Evolutionary conservation across 192 early-diverging fungal genomes (phyloP), one percentile per base, ranked within the genome.

Genomic region (Coemansia nantahalensis): DNA sequence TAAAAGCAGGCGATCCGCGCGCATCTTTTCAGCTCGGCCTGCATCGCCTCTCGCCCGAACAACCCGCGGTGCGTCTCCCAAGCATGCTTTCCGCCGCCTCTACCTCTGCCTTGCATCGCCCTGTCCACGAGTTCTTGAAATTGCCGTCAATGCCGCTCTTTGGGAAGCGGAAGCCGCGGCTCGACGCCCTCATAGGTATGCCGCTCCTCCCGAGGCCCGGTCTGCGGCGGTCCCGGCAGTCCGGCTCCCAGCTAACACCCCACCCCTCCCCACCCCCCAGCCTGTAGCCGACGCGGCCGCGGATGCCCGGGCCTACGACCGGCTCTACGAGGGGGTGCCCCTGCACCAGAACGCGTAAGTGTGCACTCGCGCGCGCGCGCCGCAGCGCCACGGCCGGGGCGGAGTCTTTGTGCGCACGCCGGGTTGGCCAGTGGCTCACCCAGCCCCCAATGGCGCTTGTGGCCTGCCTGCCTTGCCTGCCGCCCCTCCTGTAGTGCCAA

Each of bases 141-240:
- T 64, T 56, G 19, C 54, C 56, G 31, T 30, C 64, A 55, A 75
- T 75, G 71, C 59, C 54, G 39, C 51, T 75, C 5, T 75, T 75
- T 58, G 71, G 71, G 36, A 67, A 67, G 42, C 58, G 62, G 17
- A 75, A 63, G 33, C 42, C 59, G 15, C 62, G 67, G 43, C 71
- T 75, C 19, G 48, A 57, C 39, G 19, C 63, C 33, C 48, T 60
- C 19, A 75, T 75, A 51, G 35, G 71, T 75, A 75, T 45, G 68
- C 45, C 14, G 18, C 8, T 26, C 11, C 5, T 16, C 9, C 2
- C 5, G 1, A 7, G 21, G 21, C n/a, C 23, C 21, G 40, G 21
- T 5, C 38, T 17, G n/a, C 5, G 15, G 4, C 1, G 14, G 5
- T 38, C 14, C 12, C 38, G 18, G 11, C 18, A 5, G 12, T 17